Conservation (phyloP, 2,329 filamentous ascomycete species). For the Mycogone perniciosa region DNA sequence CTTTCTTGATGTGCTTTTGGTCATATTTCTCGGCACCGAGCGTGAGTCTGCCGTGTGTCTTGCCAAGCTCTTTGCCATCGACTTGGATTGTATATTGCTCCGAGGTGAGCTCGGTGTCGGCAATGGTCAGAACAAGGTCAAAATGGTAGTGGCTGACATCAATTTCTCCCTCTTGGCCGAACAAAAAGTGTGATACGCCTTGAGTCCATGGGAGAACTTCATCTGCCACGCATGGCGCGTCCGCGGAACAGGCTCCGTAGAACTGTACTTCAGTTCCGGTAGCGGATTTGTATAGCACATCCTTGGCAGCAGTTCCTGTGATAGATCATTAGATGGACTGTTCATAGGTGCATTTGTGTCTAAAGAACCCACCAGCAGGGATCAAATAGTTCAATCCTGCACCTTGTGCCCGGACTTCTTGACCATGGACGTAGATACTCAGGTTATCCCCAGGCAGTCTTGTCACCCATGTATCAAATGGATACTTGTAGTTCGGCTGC, state of each 20-base stretch:
- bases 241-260: constrained; percentile 1
- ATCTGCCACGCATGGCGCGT: neutral
- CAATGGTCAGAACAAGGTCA: neutral
- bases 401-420: neutral
- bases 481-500: neutral
- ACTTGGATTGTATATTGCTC: constrained; percentile 1
- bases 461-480: constrained; percentile 4
- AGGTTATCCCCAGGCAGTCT: neutral
- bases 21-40: constrained; percentile 1
- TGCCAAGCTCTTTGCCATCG: neutral
- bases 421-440: neutral
- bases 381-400: neutral
- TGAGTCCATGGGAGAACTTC: neutral
- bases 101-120: neutral
- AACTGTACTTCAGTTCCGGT: neutral
- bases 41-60: constrained; percentile 1
- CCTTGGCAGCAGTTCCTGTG: constrained; percentile 1
- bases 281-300: neutral
- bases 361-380: neutral
- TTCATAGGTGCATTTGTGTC: neutral
- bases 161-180: neutral
- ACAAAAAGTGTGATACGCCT: neutral
- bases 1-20: neutral
- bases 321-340: neutral
- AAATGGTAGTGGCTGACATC: neutral